Percentiles rank a stretch among this genome's conserved stretches.
phyloP scores from a whole-genome alignment of 306 rosid species.

The Trifolium subterraneum region DNA sequence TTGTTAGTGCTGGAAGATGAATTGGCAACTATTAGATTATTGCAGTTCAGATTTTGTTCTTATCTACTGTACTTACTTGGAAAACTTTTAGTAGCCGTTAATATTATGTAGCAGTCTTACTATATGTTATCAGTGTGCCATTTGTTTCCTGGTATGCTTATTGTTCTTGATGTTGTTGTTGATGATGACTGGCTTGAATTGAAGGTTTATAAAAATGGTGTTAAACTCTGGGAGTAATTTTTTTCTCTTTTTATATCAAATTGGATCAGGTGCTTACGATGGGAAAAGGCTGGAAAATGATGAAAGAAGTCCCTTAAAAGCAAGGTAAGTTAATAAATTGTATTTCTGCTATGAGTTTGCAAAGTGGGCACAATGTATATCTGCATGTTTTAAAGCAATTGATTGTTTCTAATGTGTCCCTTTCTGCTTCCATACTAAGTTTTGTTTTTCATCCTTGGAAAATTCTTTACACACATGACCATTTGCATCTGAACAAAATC shows the following conservation, averaged over 20 bases:
- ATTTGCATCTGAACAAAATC: conserved; percentile 1
- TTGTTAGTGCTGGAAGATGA: conserved; percentile 9
- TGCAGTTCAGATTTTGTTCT: conserved; percentile 30
- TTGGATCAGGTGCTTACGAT: conserved; percentile 56
- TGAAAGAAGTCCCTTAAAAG: conserved; percentile 50
- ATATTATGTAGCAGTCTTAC: neutral
- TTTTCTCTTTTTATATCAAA: conserved; percentile 37
- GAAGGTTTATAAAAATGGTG: conserved; percentile 19
- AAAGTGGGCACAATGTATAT: conserved; percentile 3
- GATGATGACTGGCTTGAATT: conserved; percentile 15
- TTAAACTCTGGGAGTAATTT: conserved; percentile 36
- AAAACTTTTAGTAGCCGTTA: conserved; percentile 9
- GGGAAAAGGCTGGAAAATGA: conserved; percentile 42
- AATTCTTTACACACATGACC: conserved; percentile 10
- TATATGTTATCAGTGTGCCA: neutral
- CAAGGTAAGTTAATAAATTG: conserved; percentile 53
- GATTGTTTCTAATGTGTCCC: neutral
- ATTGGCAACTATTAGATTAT: neutral
- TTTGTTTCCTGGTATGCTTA: conserved; percentile 7
- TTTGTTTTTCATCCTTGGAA: conserved; percentile 12
- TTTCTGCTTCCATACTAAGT: conserved; percentile 18
- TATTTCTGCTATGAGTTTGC: conserved; percentile 40
- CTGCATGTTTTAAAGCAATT: conserved; percentile 4
- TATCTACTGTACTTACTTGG: neutral
- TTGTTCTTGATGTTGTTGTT: conserved; percentile 23